phyloP scores from a whole-genome alignment of 2,329 filamentous ascomycete genomes.

The Alternaria sp. region DNA sequence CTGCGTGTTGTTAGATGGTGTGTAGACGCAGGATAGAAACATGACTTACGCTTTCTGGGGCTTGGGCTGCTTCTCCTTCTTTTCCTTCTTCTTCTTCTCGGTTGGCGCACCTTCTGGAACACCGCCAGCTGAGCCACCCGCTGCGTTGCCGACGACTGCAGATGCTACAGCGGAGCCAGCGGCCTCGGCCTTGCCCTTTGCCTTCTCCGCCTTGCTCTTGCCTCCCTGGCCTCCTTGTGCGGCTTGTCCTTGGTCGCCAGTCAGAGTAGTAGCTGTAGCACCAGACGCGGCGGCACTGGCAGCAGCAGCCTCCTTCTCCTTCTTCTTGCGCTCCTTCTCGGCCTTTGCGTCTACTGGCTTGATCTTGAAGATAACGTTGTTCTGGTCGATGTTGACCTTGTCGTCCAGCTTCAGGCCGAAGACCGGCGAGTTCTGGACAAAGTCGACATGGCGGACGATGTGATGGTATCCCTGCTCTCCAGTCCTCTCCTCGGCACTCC shows the following conservation, averaged over 20 bases:
- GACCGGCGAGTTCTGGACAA: slow-evolving; percentile 84
- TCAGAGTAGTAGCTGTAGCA: slow-evolving; percentile 49
- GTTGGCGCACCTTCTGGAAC: slow-evolving; percentile 52
- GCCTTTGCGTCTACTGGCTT: slow-evolving; percentile 89
- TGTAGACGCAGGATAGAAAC: background rate
- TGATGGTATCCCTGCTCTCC: slow-evolving; percentile 89
- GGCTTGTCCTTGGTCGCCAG: slow-evolving; percentile 39
- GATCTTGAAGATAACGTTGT: slow-evolving; percentile 85
- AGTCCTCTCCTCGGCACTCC: slow-evolving; percentile 85
- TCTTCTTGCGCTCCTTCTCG: slow-evolving; percentile 96
- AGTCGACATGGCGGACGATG: slow-evolving; percentile 90
- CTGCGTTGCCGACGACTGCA: slow-evolving; percentile 52
- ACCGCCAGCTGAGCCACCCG: slow-evolving; percentile 24
- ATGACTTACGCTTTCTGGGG: slow-evolving; percentile 57
- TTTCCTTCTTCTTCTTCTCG: slow-evolving; percentile 75
- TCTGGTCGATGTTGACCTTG: slow-evolving; percentile 78
- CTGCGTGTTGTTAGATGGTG: slow-evolving; percentile 27
- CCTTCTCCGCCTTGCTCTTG: slow-evolving; percentile 53
- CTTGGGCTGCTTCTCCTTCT: slow-evolving; percentile 88
- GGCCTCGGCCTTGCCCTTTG: slow-evolving; percentile 61
- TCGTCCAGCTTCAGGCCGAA: slow-evolving; percentile 75
- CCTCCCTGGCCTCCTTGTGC: slow-evolving; percentile 46
- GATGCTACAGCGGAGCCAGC: slow-evolving; percentile 58
- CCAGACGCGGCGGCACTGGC: slow-evolving; percentile 62
- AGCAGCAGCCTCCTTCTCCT: slow-evolving; percentile 77